These are phyloP conservation scores for Pseudomonodictys pantanalensis DNA, from an alignment of 495 filamentous ascomycete genomes.

Conservation along the genomic window DNA sequence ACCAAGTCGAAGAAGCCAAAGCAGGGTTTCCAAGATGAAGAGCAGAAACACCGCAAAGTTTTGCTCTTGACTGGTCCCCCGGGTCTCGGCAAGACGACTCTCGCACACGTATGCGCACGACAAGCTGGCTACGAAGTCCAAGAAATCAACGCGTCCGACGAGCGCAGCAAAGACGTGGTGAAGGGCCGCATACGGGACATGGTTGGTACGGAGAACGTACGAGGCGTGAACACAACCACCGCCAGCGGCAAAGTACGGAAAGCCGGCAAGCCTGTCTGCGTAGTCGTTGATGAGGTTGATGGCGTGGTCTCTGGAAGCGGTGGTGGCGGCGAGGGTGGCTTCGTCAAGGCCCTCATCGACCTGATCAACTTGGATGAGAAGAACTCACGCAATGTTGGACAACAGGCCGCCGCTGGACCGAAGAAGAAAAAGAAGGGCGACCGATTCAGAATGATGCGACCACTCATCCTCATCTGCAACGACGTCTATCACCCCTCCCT, in stretches of 20 bases:
- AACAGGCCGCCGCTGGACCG: conserved; percentile 38
- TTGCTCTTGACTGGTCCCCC: conserved; percentile 86
- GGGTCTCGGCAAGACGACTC: conserved; percentile 90
- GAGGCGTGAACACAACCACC: conserved; percentile 67
- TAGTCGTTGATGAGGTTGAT: conserved; percentile 95
- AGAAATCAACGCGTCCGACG: conserved; percentile 84
- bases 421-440: conserved; percentile 66
- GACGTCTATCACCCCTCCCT: conserved; percentile 94
- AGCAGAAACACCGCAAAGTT: conserved; percentile 76
- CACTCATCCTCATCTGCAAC: conserved; percentile 92
- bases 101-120: conserved; percentile 91
- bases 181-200: conserved; percentile 84
- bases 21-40: conserved; percentile 50
- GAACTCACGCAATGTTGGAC: conserved; percentile 51
- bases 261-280: conserved; percentile 81
- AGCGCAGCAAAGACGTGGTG: conserved; percentile 73
- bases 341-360: conserved; percentile 91
- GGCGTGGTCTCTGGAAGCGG: conserved; percentile 81
- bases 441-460: conserved; percentile 78
- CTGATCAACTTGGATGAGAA: conserved; percentile 81
- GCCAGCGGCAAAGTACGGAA: conserved; percentile 63
- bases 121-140: conserved; percentile 95
- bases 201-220: conserved; percentile 87
- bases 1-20: conserved; percentile 50
- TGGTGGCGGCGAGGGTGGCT: conserved; percentile 74